A percentile compares a stretch with the other conserved stretches of the same genome.
These are phyloP conservation scores for Monosporozyma siamensis DNA, from an alignment of 805 yeast species.

Conservation along the genomic window DNA sequence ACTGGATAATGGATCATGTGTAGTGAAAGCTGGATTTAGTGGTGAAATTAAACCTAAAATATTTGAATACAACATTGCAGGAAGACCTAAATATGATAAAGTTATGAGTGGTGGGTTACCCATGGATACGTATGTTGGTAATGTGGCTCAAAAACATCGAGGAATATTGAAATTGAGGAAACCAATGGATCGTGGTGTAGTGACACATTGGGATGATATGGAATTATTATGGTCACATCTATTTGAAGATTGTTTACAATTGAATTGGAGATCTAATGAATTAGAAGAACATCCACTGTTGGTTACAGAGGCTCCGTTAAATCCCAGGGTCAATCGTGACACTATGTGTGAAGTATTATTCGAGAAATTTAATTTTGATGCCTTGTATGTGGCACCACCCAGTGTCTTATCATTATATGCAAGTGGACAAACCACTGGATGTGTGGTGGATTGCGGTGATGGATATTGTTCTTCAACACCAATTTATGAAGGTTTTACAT, in stretches of 20 bases:
- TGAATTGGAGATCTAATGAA: slow-evolving; percentile 26
- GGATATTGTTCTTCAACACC: slow-evolving; percentile 87
- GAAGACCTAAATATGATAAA: slow-evolving; percentile 75
- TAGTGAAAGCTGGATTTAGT: slow-evolving; percentile 82
- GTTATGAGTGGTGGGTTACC: slow-evolving; percentile 58
- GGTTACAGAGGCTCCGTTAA: slow-evolving; percentile 82
- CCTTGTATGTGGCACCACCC: slow-evolving; percentile 91
- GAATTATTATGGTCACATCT: slow-evolving; percentile 71
- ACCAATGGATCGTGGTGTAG: slow-evolving; percentile 74
- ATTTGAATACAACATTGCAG: slow-evolving; percentile 57
- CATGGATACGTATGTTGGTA: slow-evolving; percentile 66
- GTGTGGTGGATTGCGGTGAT: slow-evolving; percentile 86
- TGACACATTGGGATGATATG: slow-evolving; percentile 79
- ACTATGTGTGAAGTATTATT: slow-evolving; percentile 88
- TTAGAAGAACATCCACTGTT: slow-evolving; percentile 81
- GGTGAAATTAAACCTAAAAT: slow-evolving; percentile 78
- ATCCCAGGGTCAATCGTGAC: slow-evolving; percentile 79
- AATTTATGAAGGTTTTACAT: slow-evolving; percentile 77
- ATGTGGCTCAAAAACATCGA: slow-evolving; percentile 60
- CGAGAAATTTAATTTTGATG: slow-evolving; percentile 82
- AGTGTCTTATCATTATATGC: slow-evolving; percentile 82
- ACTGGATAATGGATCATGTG: slow-evolving; percentile 80
- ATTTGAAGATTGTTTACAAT: slow-evolving; percentile 45
- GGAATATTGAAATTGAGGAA: slow-evolving; percentile 65
- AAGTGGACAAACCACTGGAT: slow-evolving; percentile 83